Percentiles rank a stretch among this genome's conserved stretches.
Evolutionary conservation across 2,329 filamentous ascomycete genomes (phyloP).

Genomic region (Balansia obtecta): DNA sequence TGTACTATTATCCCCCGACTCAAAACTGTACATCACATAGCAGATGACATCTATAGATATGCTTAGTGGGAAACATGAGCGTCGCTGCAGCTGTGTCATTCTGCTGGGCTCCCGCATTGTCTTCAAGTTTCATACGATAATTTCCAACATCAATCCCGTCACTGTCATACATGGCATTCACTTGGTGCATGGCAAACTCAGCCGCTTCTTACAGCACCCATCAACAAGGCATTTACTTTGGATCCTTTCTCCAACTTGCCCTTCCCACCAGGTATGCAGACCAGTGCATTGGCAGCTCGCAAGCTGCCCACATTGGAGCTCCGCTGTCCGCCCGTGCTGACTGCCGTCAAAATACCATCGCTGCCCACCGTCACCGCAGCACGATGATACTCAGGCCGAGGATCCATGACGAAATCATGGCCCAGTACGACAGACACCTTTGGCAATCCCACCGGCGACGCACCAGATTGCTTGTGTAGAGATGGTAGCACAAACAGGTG

Average conservation of each 20-base stretch:
- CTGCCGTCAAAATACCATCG: constrained; percentile 60
- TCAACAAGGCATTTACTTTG: constrained; percentile 66
- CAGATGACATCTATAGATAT: constrained; percentile 10
- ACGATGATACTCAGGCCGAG: constrained; percentile 85
- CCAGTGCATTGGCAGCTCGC: constrained; percentile 73
- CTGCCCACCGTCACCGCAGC: constrained; percentile 53
- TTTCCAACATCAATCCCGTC: no score
- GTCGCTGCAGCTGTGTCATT: not conserved
- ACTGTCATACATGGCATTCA: no score
- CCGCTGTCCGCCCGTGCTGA: constrained; percentile 78
- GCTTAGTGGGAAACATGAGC: constrained; percentile 6
- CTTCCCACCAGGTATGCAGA: constrained; percentile 58
- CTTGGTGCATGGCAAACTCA: not conserved
- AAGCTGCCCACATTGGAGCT: constrained; percentile 85
- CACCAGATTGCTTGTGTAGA: constrained; percentile 63
- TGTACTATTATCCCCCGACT: constrained; percentile 22
- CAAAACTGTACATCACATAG: constrained; percentile 21
- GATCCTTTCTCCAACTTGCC: constrained; percentile 55
- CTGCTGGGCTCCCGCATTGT: not conserved
- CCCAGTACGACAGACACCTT: constrained; percentile 58
- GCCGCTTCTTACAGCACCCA: constrained; percentile 38
- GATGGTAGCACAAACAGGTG: constrained; percentile 88
- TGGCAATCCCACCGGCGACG: constrained; percentile 56
- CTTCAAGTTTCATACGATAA: no score
- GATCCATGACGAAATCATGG: constrained; percentile 63